Percentiles rank a stretch among this genome's conserved stretches.
These are phyloP conservation scores for Kodamaea suecica DNA, from an alignment of 1,139 yeast species.

Conservation along the genomic window DNA sequence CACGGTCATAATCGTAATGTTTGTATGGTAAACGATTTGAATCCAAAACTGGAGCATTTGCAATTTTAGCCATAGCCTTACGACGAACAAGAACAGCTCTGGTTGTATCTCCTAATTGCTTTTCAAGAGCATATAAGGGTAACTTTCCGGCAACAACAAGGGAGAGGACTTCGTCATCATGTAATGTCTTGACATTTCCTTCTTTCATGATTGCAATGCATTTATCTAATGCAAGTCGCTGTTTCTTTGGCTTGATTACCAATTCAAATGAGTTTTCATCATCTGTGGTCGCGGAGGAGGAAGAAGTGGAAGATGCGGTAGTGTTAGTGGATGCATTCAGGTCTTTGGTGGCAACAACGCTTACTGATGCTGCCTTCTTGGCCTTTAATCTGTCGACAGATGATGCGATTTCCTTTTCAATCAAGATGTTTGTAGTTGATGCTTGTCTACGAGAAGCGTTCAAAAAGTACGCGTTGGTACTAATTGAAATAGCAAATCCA, in stretches of 20 bases:
- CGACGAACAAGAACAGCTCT: slow-evolving; percentile 95
- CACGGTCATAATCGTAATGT: slow-evolving; percentile 89
- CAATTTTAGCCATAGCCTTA: slow-evolving; percentile 78
- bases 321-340: slow-evolving; percentile 3
- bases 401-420: slow-evolving; percentile 35
- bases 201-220: slow-evolving; percentile 60
- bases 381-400: slow-evolving; percentile 16
- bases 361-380: slow-evolving; percentile 7
- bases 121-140: slow-evolving; percentile 92
- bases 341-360: slow-evolving; percentile 6
- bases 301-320: slow-evolving; percentile 1
- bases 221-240: slow-evolving; percentile 53
- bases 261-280: slow-evolving; percentile 19
- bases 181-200: slow-evolving; percentile 66
- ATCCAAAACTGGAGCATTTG: slow-evolving; percentile 78
- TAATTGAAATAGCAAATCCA: slow-evolving; percentile 71
- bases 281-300: slow-evolving; percentile 11
- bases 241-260: slow-evolving; percentile 24
- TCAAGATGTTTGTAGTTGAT: slow-evolving; percentile 41
- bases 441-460: slow-evolving; percentile 67
- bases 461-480: slow-evolving; percentile 79
- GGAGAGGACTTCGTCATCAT: slow-evolving; percentile 68
- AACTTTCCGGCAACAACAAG: slow-evolving; percentile 75
- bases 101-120: slow-evolving; percentile 78
- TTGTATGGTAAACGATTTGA: slow-evolving; percentile 71